These are phyloP conservation scores for Aspergillus versicolor DNA, from an alignment of 2,329 filamentous ascomycete genomes.

Conservation along the genomic window DNA sequence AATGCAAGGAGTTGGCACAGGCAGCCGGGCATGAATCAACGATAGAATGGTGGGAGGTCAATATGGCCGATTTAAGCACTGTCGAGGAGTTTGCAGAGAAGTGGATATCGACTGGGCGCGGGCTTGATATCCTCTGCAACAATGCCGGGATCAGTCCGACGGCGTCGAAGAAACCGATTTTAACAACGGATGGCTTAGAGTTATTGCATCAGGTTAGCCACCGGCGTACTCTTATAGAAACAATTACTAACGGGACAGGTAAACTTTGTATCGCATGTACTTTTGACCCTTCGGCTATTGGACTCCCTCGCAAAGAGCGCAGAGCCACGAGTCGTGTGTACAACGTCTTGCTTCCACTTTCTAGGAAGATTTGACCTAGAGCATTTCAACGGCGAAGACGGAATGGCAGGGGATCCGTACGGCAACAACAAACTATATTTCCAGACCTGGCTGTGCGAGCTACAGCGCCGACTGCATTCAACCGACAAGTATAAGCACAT, in stretches of 20 bases:
- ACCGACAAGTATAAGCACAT: background rate
- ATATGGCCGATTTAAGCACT: constrained; percentile 1
- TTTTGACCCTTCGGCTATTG: background rate
- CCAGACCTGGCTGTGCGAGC: constrained; percentile 4
- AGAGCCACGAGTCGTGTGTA: constrained; percentile 8
- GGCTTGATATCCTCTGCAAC: constrained; percentile 8
- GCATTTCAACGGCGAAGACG: background rate
- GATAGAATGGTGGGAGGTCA: constrained; percentile 5
- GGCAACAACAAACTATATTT: constrained; percentile 8
- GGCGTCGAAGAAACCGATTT: background rate
- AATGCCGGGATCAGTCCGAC: constrained; percentile 4
- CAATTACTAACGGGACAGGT: background rate
- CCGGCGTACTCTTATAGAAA: background rate
- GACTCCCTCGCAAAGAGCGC: background rate
- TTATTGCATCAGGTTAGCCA: constrained; percentile 3
- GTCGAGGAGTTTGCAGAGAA: background rate
- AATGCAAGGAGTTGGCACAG: background rate
- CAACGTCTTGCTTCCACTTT: constrained; percentile 4
- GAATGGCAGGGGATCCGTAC: background rate
- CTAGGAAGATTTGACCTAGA: background rate
- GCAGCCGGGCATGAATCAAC: background rate
- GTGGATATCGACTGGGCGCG: background rate
- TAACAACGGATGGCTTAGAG: constrained; percentile 5
- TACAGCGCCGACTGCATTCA: background rate
- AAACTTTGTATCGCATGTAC: constrained; percentile 7